These are phyloP conservation scores for Pyrenula aspistea DNA, from an alignment of 495 filamentous ascomycete species.

Conservation along the genomic window DNA sequence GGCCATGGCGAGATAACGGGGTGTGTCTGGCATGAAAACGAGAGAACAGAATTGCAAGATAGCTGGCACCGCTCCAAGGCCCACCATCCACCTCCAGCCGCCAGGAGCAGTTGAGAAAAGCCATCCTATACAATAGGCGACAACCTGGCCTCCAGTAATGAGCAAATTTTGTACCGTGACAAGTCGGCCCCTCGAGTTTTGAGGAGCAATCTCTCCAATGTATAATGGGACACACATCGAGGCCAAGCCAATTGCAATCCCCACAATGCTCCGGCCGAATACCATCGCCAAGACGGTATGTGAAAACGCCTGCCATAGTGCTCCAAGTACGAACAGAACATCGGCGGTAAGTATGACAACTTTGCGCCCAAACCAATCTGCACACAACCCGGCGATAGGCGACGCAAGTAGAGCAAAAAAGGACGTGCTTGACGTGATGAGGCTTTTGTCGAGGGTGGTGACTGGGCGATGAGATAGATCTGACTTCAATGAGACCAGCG, in stretches of 20 bases:
- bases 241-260: conserved; percentile 69
- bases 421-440: conserved; percentile 74
- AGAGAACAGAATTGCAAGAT: conserved; percentile 55
- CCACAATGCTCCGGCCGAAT: conserved; percentile 65
- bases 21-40: conserved; percentile 67
- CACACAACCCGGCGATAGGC: conserved; percentile 63
- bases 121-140: conserved; percentile 74
- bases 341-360: conserved; percentile 71
- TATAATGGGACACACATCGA: conserved; percentile 77
- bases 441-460: conserved; percentile 65
- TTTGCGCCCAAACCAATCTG: conserved; percentile 64
- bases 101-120: conserved; percentile 41
- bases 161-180: conserved; percentile 70
- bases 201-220: conserved; percentile 75
- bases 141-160: conserved; percentile 74
- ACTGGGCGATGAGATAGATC: conserved; percentile 59
- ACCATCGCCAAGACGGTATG: conserved; percentile 59
- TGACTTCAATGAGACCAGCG: conserved; percentile 64
- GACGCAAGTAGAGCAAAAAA: conserved; percentile 67
- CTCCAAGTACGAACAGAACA: conserved; percentile 62
- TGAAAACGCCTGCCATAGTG: conserved; percentile 57
- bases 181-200: conserved; percentile 58
- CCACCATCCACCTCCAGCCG: conserved; percentile 88
- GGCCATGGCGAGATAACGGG: conserved; percentile 70
- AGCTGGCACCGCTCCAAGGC: conserved; percentile 70